Base-by-base conservation (phyloP, 2,329 filamentous ascomycete genomes). In the Alternaria angustiovoidea region DNA sequence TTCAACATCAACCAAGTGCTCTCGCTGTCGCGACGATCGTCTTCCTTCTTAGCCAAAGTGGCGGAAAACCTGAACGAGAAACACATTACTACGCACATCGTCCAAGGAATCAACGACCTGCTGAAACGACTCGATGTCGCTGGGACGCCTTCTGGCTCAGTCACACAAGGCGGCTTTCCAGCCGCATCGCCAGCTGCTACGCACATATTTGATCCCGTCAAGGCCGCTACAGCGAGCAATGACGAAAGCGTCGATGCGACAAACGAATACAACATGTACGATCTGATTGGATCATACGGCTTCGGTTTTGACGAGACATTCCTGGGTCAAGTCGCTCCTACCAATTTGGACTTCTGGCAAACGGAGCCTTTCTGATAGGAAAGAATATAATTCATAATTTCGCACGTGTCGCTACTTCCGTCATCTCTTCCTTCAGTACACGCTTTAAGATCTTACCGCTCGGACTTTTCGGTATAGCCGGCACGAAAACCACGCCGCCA, bases 261-360 rank as follows among this genome's bases (percentile, higher is more conserved):
- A 18, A 64, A 67, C 34, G 65, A 63, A 14, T 72, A 67, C 47
- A 71, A 68, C 30, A 72, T 72, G 66, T 72, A 73, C 52, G 68
- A 75, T 52, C 46, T 75, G 47, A 73, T 74, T 32, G 69, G 70
- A 7, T 73, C 67, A 12, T 75, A 75, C 60, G 72, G 72, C 18
- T 75, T 75, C 55, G 72, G 72, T 5, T 74, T 74, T 46, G 72
- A 75, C 30, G 73, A 75, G 54, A 68, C 71, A 3, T 75, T 74
- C n/a, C 53, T 75, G 18, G 69, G 70, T 18, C 71, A 74, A 59
- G 72, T 65, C 3, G 68, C 67, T 18, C 64, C 67, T n/a, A 71
- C 67, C 28, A 70, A 73, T 59, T 54, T 75, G 26, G 71, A 73
- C 20, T 70, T 74, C 39, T 75, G 73, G 72, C 65, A 73, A 22